These are phyloP conservation scores for Geosmithia morbida DNA, from an alignment of 2,329 filamentous ascomycete genomes.

Conservation along the genomic window DNA sequence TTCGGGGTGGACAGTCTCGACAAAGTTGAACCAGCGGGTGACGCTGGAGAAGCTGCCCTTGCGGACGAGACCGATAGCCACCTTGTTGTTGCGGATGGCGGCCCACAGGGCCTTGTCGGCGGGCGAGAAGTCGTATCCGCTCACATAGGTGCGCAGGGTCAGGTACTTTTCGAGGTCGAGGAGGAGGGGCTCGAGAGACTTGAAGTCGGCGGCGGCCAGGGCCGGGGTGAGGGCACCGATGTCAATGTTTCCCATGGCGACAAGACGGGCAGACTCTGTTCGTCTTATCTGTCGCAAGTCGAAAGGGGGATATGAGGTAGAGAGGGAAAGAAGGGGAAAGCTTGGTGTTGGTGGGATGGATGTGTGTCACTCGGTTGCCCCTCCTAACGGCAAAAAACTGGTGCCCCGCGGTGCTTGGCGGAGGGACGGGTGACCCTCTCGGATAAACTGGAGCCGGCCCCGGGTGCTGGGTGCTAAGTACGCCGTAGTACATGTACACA, in stretches of 20 bases:
- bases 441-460: neutral
- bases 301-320: neutral
- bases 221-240: slow-evolving; percentile 1
- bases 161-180: slow-evolving; percentile 68
- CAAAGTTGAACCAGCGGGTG: slow-evolving; percentile 73
- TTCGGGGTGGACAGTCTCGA: slow-evolving; percentile 72
- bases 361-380: neutral
- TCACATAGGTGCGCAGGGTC: slow-evolving; percentile 71
- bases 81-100: slow-evolving; percentile 68
- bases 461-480: neutral
- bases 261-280: neutral
- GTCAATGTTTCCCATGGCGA: slow-evolving; percentile 3
- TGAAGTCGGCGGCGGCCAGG: slow-evolving; percentile 2
- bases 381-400: neutral
- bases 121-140: slow-evolving; percentile 64
- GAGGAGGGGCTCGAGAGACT: slow-evolving; percentile 3
- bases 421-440: neutral
- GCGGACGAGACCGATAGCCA: slow-evolving; percentile 68
- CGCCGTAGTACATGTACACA: too few relatives aligned
- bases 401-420: neutral
- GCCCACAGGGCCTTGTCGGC: slow-evolving; percentile 75
- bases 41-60: slow-evolving; percentile 65
- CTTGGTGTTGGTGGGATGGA: neutral
- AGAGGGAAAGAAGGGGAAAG: neutral
- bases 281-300: neutral